phyloP scores from a whole-genome alignment of 83 land plant species.

The Isoetes engelmannii region DNA sequence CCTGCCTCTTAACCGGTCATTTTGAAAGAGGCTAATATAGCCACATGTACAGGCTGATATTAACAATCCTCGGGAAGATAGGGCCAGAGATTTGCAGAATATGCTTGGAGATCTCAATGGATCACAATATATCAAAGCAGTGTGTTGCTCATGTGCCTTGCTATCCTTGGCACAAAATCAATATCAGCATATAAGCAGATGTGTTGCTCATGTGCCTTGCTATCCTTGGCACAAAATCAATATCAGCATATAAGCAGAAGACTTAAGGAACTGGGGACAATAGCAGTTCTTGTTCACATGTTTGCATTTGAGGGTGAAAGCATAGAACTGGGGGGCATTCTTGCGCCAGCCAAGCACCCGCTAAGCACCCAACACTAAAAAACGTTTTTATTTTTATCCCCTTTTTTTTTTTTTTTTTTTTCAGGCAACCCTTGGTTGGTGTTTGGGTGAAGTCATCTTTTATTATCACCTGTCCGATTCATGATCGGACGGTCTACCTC shows the following conservation, averaged over 20 bases:
- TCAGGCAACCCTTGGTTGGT: no score
- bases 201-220: constrained; percentile 9
- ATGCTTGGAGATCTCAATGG: not conserved
- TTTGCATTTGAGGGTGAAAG: constrained; percentile 32
- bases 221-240: constrained; percentile 26
- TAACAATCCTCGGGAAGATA: not conserved
- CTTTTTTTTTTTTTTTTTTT: no score
- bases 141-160: constrained; percentile 12
- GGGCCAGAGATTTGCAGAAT: not conserved
- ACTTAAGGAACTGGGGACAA: constrained; percentile 20
- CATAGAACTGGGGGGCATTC: no score
- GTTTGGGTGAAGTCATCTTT: no score
- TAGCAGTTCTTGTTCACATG: constrained; percentile 34
- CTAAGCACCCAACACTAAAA: no score
- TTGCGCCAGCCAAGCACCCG: no score
- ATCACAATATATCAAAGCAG: constrained; percentile 1
- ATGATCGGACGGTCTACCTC: no score
- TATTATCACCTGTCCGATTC: no score
- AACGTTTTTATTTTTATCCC: no score
- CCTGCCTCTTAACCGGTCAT: no score
- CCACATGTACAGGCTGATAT: not conserved
- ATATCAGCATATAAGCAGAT: constrained; percentile 17
- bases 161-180: constrained; percentile 25
- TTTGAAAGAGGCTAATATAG: no score
- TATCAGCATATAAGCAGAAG: constrained; percentile 17